phyloP scores from a whole-genome alignment of 495 filamentous ascomycete species.

The Annulohypoxylon maeteangense region DNA sequence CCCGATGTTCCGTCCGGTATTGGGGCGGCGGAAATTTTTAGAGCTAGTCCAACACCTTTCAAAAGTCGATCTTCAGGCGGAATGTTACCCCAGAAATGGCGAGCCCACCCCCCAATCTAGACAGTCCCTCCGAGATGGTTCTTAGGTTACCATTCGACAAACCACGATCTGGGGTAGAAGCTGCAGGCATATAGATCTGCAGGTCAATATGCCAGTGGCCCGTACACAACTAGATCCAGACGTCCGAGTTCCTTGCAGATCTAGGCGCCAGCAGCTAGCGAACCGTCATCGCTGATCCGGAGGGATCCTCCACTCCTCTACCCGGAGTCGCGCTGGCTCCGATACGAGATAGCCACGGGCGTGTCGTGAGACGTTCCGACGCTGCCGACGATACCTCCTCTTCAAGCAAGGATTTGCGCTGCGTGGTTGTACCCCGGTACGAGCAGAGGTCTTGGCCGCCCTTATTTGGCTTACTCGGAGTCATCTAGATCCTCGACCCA shows the following conservation, averaged over 20 bases:
- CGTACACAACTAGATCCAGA: constrained; percentile 32
- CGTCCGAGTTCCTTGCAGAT: constrained; percentile 34
- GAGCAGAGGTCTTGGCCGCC: constrained; percentile 31
- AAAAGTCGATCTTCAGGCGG: constrained; percentile 31
- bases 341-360: constrained; percentile 38
- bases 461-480: constrained; percentile 38
- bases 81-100: constrained; percentile 42
- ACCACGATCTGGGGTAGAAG: constrained; percentile 41
- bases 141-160: constrained; percentile 35
- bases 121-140: constrained; percentile 36
- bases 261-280: constrained; percentile 28
- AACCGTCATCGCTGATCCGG: constrained; percentile 37
- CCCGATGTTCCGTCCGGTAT: constrained; percentile 46
- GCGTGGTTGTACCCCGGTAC: constrained; percentile 33
- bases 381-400: constrained; percentile 27
- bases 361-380: constrained; percentile 21
- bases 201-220: constrained; percentile 24
- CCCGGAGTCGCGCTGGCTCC: constrained; percentile 36
- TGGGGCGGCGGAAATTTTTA: constrained; percentile 33
- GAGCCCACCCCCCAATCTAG: constrained; percentile 37
- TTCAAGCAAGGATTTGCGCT: constrained; percentile 40
- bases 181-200: constrained; percentile 33
- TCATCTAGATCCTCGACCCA: constrained; percentile 12
- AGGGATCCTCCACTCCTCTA: constrained; percentile 30
- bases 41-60: constrained; percentile 28